Conservation (phyloP, 768 basidiomycete species). For the Tulasnella sp. region DNA sequence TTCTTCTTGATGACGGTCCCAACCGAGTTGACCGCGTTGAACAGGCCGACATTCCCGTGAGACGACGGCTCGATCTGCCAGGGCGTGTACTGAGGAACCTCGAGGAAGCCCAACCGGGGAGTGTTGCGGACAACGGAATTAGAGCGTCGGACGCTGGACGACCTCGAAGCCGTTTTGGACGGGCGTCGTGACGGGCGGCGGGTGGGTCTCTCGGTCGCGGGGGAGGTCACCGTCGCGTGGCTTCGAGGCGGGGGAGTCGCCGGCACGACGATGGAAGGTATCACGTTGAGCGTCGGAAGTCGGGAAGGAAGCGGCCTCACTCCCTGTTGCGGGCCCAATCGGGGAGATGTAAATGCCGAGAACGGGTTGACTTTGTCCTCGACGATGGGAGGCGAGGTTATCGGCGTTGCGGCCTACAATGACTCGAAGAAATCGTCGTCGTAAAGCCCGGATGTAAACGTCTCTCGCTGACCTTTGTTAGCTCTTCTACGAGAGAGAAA, state of each 20-base stretch:
- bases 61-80: conserved; percentile 50
- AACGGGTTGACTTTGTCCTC: conserved; percentile 50
- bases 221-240: background rate
- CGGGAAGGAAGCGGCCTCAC: conserved; percentile 25
- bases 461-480: background rate
- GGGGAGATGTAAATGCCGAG: conserved; percentile 26
- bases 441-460: background rate
- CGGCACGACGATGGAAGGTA: conserved; percentile 16
- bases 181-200: background rate
- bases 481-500: background rate
- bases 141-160: conserved; percentile 39
- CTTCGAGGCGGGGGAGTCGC: background rate
- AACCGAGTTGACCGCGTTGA: conserved; percentile 66
- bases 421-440: background rate
- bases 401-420: background rate
- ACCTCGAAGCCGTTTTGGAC: conserved; percentile 35
- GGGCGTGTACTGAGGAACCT: conserved; percentile 13
- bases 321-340: conserved; percentile 10
- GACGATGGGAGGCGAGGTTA: conserved; percentile 27
- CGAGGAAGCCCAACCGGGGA: conserved; percentile 16
- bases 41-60: conserved; percentile 72
- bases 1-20: conserved; percentile 38
- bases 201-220: background rate
- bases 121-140: conserved; percentile 24
- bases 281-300: conserved; percentile 32